Conservation (phyloP, 257 asterid genomes). For the Anisodus tanguticus region DNA sequence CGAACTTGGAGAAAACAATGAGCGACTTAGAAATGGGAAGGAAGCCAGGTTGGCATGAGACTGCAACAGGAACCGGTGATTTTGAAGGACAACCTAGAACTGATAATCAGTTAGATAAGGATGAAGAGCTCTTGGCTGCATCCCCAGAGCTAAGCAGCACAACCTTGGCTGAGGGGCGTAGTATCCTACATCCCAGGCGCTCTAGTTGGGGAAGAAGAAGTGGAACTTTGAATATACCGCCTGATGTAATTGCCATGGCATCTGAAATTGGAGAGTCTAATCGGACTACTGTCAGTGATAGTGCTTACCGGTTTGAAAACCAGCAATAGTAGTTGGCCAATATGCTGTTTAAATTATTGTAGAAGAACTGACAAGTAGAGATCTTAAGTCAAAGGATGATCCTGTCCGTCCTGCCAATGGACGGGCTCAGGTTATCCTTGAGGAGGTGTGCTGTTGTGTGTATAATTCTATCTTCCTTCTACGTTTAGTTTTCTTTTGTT, state of each 20-base stretch:
- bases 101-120: slow-evolving; percentile 33
- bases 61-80: slow-evolving; percentile 45
- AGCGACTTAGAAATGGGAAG: slow-evolving; percentile 89
- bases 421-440: not conserved
- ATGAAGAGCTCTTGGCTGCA: slow-evolving; percentile 32
- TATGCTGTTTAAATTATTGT: slow-evolving; percentile 28
- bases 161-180: slow-evolving; percentile 38
- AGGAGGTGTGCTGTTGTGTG: slow-evolving; percentile 33
- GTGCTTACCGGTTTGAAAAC: slow-evolving; percentile 30
- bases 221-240: slow-evolving; percentile 41
- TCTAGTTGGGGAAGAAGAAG: slow-evolving; percentile 52
- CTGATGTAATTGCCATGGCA: slow-evolving; percentile 37
- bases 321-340: slow-evolving; percentile 34
- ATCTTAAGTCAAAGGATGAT: slow-evolving; percentile 20
- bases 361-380: slow-evolving; percentile 7
- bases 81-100: slow-evolving; percentile 32
- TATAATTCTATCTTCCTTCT: slow-evolving; percentile 5
- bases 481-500: not conserved
- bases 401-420: not conserved
- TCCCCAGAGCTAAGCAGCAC: slow-evolving; percentile 38
- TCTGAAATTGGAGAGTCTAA: slow-evolving; percentile 40
- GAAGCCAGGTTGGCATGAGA: slow-evolving; percentile 94
- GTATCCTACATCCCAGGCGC: slow-evolving; percentile 38
- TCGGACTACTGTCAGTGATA: slow-evolving; percentile 38
- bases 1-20: slow-evolving; percentile 70